Base-by-base conservation (phyloP, 371 early-diverging fungal species). In the Apophysomyces elegans region DNA sequence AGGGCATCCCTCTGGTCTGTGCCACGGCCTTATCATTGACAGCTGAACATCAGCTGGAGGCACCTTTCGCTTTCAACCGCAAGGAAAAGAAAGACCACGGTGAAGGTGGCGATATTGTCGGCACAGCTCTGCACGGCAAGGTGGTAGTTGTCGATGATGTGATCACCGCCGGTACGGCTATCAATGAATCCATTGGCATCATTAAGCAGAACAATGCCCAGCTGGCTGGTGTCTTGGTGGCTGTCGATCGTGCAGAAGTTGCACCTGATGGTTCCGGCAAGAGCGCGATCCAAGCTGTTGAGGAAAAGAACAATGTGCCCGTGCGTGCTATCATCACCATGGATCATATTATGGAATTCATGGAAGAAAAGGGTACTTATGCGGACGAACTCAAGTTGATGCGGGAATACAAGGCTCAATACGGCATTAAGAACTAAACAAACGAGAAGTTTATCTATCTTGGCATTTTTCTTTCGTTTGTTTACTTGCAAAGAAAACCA, bases 81-180 rank as follows among this genome's bases (percentile, higher is more conserved):
- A 99, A 99, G 81, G 99, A 99, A 76, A 90, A 88, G 85, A 99
- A 99, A 84, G 96, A 97, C 76, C 99, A 99, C 70, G 98, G 98
- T 46, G 99, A 99, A 76, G 99, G 98, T 45, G 98, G 98, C 18
- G 85, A 74, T 59, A 94, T 97, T 67, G 97, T 99, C 4, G 99
- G 99, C 14, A 83, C 95, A 1, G 78, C 90, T 41, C 79, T 97
- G 69, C 71, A 73, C 6, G 93, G 92, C 36, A 80, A 85, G 60
- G 86, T 96, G n/a, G 81, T 98, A 46, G 86, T 97, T 32, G 88
- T 98, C 16, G 99, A 99, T 79, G 99, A 99, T 75, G 99, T 99
- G 21, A 97, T 98, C 73, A 98, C 99, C 6, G 98, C 98, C 14
- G 99, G 99, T 41, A 99, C 99, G 5, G 97, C 99, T 13, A 96